Evolutionary conservation across 2,329 filamentous ascomycete species (phyloP).

Genomic region (Lecanicillium sp.): DNA sequence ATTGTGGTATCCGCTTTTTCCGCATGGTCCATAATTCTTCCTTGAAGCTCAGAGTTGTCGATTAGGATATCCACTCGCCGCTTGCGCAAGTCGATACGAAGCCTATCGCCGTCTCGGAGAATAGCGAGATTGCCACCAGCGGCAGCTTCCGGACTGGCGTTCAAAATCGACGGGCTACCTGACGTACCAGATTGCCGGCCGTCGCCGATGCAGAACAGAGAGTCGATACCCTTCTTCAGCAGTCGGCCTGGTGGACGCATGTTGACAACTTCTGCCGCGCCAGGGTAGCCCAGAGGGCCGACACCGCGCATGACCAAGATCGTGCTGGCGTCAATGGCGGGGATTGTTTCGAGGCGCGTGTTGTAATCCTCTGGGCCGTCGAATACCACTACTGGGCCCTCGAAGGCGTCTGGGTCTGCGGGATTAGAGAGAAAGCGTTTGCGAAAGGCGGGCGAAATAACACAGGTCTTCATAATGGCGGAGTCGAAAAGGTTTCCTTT

Average conservation of each 20-base stretch:
- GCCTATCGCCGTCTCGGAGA: slow-evolving; percentile 40
- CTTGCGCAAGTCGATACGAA: slow-evolving; percentile 44
- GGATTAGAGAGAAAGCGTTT: slow-evolving; percentile 39
- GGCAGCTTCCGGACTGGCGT: slow-evolving; percentile 49
- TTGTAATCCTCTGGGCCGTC: slow-evolving; percentile 46
- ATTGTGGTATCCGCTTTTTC: slow-evolving; percentile 30
- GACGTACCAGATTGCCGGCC: slow-evolving; percentile 51
- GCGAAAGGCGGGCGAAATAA: slow-evolving; percentile 40
- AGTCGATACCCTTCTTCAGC: slow-evolving; percentile 37
- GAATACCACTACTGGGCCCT: slow-evolving; percentile 41
- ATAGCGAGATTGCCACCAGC: slow-evolving; percentile 48
- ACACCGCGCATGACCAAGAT: slow-evolving; percentile 41
- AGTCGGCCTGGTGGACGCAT: slow-evolving; percentile 42
- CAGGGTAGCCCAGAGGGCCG: slow-evolving; percentile 44
- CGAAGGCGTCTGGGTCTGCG: slow-evolving; percentile 41
- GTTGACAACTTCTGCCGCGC: slow-evolving; percentile 46
- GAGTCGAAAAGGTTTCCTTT: slow-evolving; percentile 43
- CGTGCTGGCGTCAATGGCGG: slow-evolving; percentile 1
- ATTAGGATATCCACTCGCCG: slow-evolving; percentile 44
- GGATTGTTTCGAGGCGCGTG: slow-evolving; percentile 31
- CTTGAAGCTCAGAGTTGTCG: slow-evolving; percentile 33
- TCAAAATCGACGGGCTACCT: slow-evolving; percentile 49
- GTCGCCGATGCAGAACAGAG: slow-evolving; percentile 47
- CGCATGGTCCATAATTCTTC: slow-evolving; percentile 32
- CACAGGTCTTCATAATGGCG: slow-evolving; percentile 48